Conservation (phyloP, 257 asterid genomes). For the Scutellaria galericulata region DNA sequence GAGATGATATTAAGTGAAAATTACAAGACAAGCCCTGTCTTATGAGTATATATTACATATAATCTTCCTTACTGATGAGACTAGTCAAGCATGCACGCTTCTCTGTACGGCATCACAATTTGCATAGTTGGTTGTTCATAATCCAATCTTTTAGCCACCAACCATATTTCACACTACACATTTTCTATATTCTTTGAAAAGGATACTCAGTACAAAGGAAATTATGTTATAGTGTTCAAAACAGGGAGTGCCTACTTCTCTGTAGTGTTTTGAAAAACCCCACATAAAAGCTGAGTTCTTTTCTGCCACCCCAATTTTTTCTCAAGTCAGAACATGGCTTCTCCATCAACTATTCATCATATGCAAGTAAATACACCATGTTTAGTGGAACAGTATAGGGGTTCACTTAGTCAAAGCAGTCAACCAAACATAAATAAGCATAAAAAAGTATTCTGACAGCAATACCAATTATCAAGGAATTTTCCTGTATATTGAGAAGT, state of each 20-base stretch:
- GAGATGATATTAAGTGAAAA: slow-evolving; percentile 39
- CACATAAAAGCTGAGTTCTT: no score
- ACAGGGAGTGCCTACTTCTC: not conserved
- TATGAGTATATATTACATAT: slow-evolving; percentile 35
- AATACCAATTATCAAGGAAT: slow-evolving; percentile 44
- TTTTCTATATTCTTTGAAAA: not conserved
- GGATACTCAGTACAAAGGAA: not conserved
- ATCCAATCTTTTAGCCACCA: slow-evolving; percentile 28
- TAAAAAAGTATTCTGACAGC: slow-evolving; percentile 34
- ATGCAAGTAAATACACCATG: not conserved
- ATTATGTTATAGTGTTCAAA: slow-evolving; percentile 4
- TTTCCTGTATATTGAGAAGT: slow-evolving; percentile 23
- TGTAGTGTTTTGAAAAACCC: no score
- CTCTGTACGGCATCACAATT: slow-evolving; percentile 47
- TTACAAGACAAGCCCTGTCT: slow-evolving; percentile 50
- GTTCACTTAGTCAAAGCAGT: slow-evolving; percentile 41
- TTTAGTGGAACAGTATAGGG: slow-evolving; percentile 13
- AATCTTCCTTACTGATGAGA: slow-evolving; percentile 50
- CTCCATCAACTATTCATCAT: not conserved
- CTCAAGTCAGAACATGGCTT: no score
- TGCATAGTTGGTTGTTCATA: slow-evolving; percentile 31
- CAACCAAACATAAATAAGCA: slow-evolving; percentile 34
- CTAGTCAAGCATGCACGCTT: slow-evolving; percentile 50
- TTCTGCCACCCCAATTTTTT: no score
- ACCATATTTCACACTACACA: slow-evolving; percentile 25